These are phyloP conservation scores for Candida manassasensis DNA, from an alignment of 805 yeast genomes.

Conservation along the genomic window DNA sequence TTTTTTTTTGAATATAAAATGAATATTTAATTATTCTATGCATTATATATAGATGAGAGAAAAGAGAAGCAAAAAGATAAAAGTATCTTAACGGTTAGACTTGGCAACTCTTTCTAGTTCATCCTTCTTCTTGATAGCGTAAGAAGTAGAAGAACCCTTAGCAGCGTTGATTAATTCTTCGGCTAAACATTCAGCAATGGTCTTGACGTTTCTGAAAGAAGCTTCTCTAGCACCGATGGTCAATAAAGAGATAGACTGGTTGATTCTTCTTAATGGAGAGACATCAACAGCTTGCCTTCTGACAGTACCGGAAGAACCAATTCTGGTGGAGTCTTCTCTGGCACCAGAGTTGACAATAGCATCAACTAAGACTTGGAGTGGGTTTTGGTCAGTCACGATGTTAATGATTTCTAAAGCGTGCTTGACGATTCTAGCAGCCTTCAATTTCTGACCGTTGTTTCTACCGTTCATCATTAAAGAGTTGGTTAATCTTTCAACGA, in stretches of 20 bases:
- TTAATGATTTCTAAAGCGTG: conserved; percentile 97
- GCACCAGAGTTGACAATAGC: conserved; percentile 99
- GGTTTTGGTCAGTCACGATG: conserved; percentile 98
- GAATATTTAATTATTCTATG: conserved; percentile 1
- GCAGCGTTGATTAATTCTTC: conserved; percentile 99
- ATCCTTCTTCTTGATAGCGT: conserved; percentile 99
- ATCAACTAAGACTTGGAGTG: conserved; percentile 97
- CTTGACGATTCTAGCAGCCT: conserved; percentile 99
- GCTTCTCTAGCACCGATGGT: conserved; percentile 99
- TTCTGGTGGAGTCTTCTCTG: conserved; percentile 99
- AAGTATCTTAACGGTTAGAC: conserved; percentile 89
- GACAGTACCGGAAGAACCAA: conserved; percentile 99
- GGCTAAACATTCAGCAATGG: conserved; percentile 99
- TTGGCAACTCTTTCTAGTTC: conserved; percentile 99
- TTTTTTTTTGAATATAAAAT: too few relatives aligned
- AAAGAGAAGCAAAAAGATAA: background rate
- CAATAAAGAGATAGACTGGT: conserved; percentile 97
- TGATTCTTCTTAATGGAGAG: conserved; percentile 99
- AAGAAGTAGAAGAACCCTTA: conserved; percentile 99
- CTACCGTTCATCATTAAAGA: conserved; percentile 99
- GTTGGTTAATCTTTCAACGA: conserved; percentile 98
- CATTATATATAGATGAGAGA: conserved; percentile 2
- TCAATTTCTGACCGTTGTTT: conserved; percentile 99
- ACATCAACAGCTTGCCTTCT: conserved; percentile 99
- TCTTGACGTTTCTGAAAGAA: conserved; percentile 99